Evolutionary conservation across 2,329 filamentous ascomycete genomes (phyloP).

Genomic region (Aspergillus transmontanensis): DNA sequence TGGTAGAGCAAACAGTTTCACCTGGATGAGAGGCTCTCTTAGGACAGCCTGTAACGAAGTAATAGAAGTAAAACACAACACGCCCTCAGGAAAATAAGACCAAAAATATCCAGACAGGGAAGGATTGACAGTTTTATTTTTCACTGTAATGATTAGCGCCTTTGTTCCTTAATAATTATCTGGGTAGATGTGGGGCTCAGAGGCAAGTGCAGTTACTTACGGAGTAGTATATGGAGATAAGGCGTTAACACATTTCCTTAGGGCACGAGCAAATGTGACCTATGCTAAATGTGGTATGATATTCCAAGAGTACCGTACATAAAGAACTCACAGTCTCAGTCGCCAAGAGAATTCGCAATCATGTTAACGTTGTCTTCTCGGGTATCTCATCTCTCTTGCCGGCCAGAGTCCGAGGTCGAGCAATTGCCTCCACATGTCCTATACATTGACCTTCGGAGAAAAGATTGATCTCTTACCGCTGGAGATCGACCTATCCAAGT

Average conservation of each 20-base stretch:
- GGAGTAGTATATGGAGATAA: not conserved
- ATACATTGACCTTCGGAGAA: not conserved
- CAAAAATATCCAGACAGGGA: not conserved
- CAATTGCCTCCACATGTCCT: not conserved
- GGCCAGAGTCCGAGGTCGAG: constrained; percentile 1
- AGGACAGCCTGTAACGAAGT: not conserved
- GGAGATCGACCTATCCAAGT: not conserved
- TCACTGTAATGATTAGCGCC: constrained; percentile 5
- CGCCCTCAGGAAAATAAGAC: not conserved
- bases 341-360: not conserved
- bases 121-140: constrained; percentile 14
- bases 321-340: not conserved
- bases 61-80: not conserved
- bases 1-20: not conserved
- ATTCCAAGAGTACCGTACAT: not conserved
- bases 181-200: constrained; percentile 18
- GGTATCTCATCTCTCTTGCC: not conserved
- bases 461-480: not conserved
- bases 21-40: not conserved
- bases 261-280: not conserved
- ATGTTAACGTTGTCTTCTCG: not conserved
- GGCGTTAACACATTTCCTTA: not conserved
- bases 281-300: not conserved
- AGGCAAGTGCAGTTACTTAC: not conserved
- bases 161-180: constrained; percentile 7